phyloP scores from a whole-genome alignment of 2,329 filamentous ascomycete genomes.

The Ascosphaera apis region DNA sequence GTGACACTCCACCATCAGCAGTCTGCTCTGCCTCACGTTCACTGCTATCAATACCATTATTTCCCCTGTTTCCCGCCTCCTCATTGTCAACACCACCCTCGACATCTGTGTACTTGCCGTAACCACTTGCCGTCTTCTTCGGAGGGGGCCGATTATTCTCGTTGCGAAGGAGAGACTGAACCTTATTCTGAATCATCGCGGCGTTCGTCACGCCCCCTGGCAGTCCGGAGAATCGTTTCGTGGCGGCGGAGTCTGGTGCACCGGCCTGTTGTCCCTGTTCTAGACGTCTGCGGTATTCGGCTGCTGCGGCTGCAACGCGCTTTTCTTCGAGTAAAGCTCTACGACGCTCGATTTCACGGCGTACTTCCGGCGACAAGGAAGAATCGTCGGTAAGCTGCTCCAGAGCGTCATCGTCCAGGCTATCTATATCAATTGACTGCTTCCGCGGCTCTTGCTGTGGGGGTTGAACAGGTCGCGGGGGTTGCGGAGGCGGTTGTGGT shows the following conservation, averaged over 20 bases:
- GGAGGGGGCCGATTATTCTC: conserved; percentile 44
- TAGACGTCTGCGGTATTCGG: conserved; percentile 61
- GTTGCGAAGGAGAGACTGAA: conserved; percentile 53
- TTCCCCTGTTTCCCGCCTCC: conserved; percentile 17
- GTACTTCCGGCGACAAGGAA: conserved; percentile 70
- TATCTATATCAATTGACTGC: no score
- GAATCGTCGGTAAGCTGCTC: conserved; percentile 43
- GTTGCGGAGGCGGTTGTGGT: no score
- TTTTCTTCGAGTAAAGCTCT: conserved; percentile 70
- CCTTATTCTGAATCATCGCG: conserved; percentile 73
- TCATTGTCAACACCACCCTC: conserved; percentile 15
- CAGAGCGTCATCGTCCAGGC: no score
- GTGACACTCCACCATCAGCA: no score
- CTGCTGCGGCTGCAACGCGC: conserved; percentile 68
- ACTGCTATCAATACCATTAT: conserved; percentile 5
- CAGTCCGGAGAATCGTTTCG: no score
- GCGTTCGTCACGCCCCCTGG: conserved; percentile 36
- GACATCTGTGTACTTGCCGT: conserved; percentile 58
- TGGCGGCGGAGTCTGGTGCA: conserved; percentile 15
- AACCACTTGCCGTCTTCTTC: conserved; percentile 59
- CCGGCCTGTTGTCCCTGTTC: conserved; percentile 34
- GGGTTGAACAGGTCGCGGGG: no score
- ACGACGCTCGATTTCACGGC: conserved; percentile 66
- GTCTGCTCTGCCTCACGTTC: no score
- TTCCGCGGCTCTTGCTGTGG: no score